Base-by-base conservation (phyloP, 2,329 filamentous ascomycete species). In the Botrytis cinerea region DNA sequence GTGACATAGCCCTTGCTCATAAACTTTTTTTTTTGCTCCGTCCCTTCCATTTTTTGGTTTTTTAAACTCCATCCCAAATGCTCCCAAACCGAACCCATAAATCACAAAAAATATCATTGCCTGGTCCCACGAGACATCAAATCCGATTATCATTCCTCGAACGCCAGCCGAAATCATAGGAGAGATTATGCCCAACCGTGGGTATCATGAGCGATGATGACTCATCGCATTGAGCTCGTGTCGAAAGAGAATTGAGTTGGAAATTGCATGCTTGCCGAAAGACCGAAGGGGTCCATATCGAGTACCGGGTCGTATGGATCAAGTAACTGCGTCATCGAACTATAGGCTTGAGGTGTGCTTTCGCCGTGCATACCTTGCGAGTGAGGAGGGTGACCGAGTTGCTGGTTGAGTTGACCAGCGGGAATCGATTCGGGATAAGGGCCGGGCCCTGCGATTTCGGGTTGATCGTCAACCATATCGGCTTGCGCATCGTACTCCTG, bases 191-290 rank as follows among this genome's bases (percentile, higher is more conserved):
- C 74, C 61, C 74, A 71, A 57, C 73, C 72, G 73, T 73, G 78
- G 80, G 79, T 81, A 81, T 81, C 77, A 76, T 75, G 74, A 70
- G 43, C 57, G 57, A 64, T 73, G 72, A 75, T 54, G 16, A 18
- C 75, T 81, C 73, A 81, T 77, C 80, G 78, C 80, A 81, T 81
- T 62, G 80, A 81, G 71, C 80, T 81, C 67, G 80, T 81, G 75
- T 91, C 89, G 81, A 93, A 94, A 70, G 90, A 89, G 82, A 95
- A 96, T 73, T 93, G 92, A 2, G 92, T 93, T 18, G 94, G 94
- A 79, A 97, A 97, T 77, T 95, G 93, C 95, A 97, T 97, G 83
- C 93, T 97, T 51, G 95, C 95, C 74, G 93, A 95, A 70, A 98
- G 86, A 20, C 95, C 95, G 79, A 98, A 98, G 0, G 95, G 95